Base-by-base conservation (phyloP, 768 basidiomycete species). In the Ramaria rubella region DNA sequence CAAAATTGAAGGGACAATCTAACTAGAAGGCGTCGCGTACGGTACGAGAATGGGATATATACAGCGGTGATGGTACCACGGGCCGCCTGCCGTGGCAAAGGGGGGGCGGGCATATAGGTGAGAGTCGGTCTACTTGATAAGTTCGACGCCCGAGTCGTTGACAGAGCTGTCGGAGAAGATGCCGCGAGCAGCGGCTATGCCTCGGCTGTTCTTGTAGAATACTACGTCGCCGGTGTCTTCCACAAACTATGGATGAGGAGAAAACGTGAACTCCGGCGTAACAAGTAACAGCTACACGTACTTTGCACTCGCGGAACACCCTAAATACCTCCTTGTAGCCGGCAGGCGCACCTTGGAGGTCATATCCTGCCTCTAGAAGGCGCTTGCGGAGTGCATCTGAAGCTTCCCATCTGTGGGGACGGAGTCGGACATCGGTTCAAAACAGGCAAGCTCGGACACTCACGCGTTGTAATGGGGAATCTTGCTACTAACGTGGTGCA, bases 381-480 rank as follows among this genome's bases (percentile, higher is more conserved):
- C 83, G 83, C 69, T 80, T 80, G 71, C 88, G 90, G 61, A 99
- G 77, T 24, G 91, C 93, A 58, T 79, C 81, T 27, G 86, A 82
- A 21, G 95, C 95, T 66, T 95, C 94, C 93, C 93, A 95, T 69
- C 85, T 85, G 58, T 26, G 27, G 51, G 2, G 21, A 19, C 31
- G 38, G 5, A 23, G 38, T 64, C 21, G 61, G 49, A 34, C 4
- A 44, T n/a, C 27, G 30, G 19, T n/a, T 42, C 26, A 36, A 7
- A 19, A 38, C 8, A 0, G 45, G 19, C 34, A 19, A 30, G 3
- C 23, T 27, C 4, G 19, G 5, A 17, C 30, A 73, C 80, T 64
- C 65, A 85, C 74, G 90, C 89, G 60, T 91, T 75, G 70, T 93
- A 97, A 70, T 99, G 95, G 19, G 95, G 95, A 61, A 99, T 97